Evolutionary conservation across 352 stramenopile species (phyloP).

Genomic region (Globisporangium acanthophoron): DNA sequence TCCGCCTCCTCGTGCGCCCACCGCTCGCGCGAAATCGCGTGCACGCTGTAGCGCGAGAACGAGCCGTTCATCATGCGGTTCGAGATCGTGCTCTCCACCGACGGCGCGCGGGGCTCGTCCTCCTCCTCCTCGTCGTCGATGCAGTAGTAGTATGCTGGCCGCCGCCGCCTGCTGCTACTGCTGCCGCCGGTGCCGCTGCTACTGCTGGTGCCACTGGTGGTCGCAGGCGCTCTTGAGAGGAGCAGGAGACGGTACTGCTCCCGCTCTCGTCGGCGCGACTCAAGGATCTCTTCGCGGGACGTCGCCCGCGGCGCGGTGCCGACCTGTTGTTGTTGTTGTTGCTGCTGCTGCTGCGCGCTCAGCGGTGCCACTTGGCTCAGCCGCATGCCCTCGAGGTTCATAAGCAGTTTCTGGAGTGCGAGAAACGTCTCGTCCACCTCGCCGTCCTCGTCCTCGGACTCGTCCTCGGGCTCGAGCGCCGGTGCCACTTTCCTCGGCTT

Average conservation of each 20-base stretch:
- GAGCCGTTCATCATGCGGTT: constrained; percentile 79
- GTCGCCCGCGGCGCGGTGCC: constrained; percentile 9
- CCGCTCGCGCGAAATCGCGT: constrained; percentile 64
- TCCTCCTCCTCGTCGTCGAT: constrained; percentile 71
- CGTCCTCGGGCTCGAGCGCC: constrained; percentile 19
- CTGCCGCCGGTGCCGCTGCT: background rate
- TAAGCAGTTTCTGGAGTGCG: constrained; percentile 68
- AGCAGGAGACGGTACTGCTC: constrained; percentile 66
- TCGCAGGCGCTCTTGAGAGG: constrained; percentile 24
- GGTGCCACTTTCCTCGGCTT: constrained; percentile 50
- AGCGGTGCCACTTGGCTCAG: constrained; percentile 17
- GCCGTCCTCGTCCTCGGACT: constrained; percentile 48
- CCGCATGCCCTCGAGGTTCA: constrained; percentile 46
- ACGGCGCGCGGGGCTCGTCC: constrained; percentile 40
- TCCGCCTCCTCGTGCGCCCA: constrained; percentile 68
- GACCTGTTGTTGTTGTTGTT: constrained; percentile 5
- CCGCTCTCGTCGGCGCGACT: constrained; percentile 52
- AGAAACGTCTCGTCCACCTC: constrained; percentile 80
- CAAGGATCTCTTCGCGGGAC: constrained; percentile 73
- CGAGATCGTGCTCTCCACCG: constrained; percentile 75
- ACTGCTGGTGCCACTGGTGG: background rate
- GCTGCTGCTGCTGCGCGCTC: constrained; percentile 6
- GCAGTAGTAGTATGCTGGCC: constrained; percentile 35
- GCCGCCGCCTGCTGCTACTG: constrained; percentile 28
- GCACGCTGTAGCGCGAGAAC: constrained; percentile 69